Conservation (phyloP, 805 yeast species). For the Crinitomyces ghanaensis region DNA sequence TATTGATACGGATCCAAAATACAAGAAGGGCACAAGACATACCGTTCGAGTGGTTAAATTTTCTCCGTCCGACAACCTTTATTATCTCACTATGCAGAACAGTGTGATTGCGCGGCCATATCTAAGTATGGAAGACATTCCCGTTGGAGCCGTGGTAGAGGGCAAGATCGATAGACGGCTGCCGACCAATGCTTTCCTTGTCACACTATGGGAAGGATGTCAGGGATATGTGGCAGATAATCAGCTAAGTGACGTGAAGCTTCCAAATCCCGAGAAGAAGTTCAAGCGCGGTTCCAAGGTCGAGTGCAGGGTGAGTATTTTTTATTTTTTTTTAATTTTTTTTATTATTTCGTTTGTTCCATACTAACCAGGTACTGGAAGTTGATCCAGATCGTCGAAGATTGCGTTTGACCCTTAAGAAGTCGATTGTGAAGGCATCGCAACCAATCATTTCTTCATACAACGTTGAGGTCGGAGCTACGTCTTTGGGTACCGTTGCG, state of each 20-base stretch:
- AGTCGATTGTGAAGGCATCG: conserved; percentile 56
- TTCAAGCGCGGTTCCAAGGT: conserved; percentile 77
- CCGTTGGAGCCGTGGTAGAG: conserved; percentile 54
- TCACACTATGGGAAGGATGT: conserved; percentile 49
- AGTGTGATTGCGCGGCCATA: conserved; percentile 51
- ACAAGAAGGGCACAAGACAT: conserved; percentile 53
- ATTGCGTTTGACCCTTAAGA: conserved; percentile 63
- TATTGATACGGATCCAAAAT: conserved; percentile 25
- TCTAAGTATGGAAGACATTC: conserved; percentile 59
- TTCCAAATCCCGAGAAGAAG: conserved; percentile 84
- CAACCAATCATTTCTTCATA: conserved; percentile 30
- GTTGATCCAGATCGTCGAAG: conserved; percentile 31
- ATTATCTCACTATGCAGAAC: conserved; percentile 59
- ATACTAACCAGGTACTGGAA: conserved; percentile 17
- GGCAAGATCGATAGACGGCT: conserved; percentile 44
- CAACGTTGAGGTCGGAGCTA: conserved; percentile 43
- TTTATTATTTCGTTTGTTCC: background rate
- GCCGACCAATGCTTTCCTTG: conserved; percentile 53
- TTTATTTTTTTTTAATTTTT: background rate
- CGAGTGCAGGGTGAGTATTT: conserved; percentile 53
- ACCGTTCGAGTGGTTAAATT: conserved; percentile 68
- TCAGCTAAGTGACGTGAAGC: conserved; percentile 75
- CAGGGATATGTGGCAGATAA: conserved; percentile 61
- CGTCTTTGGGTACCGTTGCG: conserved; percentile 64
- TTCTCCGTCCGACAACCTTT: conserved; percentile 53